Base-by-base conservation (phyloP, 2,329 filamentous ascomycete species). In the Epichloe hybrida region DNA sequence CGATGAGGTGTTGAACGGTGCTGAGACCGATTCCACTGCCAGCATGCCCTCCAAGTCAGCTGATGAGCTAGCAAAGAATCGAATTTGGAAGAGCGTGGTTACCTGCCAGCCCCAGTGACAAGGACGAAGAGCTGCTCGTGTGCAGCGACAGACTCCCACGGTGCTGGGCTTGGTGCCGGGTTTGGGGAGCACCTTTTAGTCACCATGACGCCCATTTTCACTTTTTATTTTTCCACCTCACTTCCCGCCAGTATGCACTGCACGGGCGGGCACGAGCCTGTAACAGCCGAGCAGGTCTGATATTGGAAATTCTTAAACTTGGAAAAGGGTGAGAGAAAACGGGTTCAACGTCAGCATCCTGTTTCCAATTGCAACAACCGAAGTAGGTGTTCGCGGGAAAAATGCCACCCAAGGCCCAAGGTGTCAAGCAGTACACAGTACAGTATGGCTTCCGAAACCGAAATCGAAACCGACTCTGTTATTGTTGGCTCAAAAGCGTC, bases 91-190 rank as follows among this genome's bases (percentile, higher is more conserved):
- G 34, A 21, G 48, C 20, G 54, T 53, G 50, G 57, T 61, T 75
- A 90, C 88, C 87, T 90, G 67, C 94, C 95, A 37, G 87, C 86
- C 49, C 88, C 88, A 0, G 88, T 95, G 40, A 95, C 79, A 39
- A 95, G 72, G 8, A 88, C 80, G 62, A 80, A 80, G 45, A 75
- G 66, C 59, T 77, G 76, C 53, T 76, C 69, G 35, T 69, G 57
- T 31, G 64, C 50, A 5, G 64, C 50, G 34, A 62, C 66, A 3
- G 52, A 55, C 11, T 70, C 68, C 68, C 68, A 70, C 8, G 68
- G 68, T 37, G 64, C 63, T 1, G 58, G 47, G 17, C 20, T 27
- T 3, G 50, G 23, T 23, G 23, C 23, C 2, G 23, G 23, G 23
- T 2, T 27, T 7, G 15, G 23, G 5, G 42, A 35, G 15, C 38